Percentiles rank a stretch among this genome's conserved stretches.
These are phyloP conservation scores for Canna indica DNA, from an alignment of 176 grass and related monocot genomes.

Conservation along the genomic window DNA sequence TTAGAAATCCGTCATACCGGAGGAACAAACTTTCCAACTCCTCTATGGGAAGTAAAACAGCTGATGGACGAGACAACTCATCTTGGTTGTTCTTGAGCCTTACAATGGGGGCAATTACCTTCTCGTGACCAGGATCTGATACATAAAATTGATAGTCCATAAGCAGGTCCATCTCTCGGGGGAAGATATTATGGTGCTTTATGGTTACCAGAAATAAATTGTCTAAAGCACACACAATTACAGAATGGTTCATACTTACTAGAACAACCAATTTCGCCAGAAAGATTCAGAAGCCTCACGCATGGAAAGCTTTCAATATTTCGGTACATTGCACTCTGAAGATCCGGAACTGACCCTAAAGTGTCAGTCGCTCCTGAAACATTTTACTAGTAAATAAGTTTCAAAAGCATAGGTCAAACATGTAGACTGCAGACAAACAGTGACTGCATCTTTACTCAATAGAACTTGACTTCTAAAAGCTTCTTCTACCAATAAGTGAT, in stretches of 20 bases:
- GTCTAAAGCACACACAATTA: background rate
- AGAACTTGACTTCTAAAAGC: background rate
- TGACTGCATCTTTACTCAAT: background rate
- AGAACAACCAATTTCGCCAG: slow-evolving; percentile 87
- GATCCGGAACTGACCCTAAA: slow-evolving; percentile 90
- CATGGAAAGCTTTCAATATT: slow-evolving; percentile 85
- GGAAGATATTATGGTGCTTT: slow-evolving; percentile 1
- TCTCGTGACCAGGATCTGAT: slow-evolving; percentile 70
- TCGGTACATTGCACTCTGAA: slow-evolving; percentile 80
- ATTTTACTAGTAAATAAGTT: background rate
- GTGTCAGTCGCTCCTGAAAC: slow-evolving; percentile 36
- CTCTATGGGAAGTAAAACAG: slow-evolving; percentile 63
- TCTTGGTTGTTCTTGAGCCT: slow-evolving; percentile 35
- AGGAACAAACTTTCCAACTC: slow-evolving; percentile 71
- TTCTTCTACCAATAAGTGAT: background rate
- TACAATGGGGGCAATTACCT: slow-evolving; percentile 66
- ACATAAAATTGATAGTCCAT: slow-evolving; percentile 12
- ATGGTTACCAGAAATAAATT: slow-evolving; percentile 14
- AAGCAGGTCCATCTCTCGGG: slow-evolving; percentile 15
- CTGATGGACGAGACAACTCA: slow-evolving; percentile 40
- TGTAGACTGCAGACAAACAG: background rate
- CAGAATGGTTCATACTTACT: slow-evolving; percentile 50
- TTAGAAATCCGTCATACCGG: slow-evolving; percentile 31
- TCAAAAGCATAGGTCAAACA: background rate
- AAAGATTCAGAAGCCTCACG: slow-evolving; percentile 81